Evolutionary conservation across 495 filamentous ascomycete species (phyloP).

Genomic region (Sabuloglossum arenarium): DNA sequence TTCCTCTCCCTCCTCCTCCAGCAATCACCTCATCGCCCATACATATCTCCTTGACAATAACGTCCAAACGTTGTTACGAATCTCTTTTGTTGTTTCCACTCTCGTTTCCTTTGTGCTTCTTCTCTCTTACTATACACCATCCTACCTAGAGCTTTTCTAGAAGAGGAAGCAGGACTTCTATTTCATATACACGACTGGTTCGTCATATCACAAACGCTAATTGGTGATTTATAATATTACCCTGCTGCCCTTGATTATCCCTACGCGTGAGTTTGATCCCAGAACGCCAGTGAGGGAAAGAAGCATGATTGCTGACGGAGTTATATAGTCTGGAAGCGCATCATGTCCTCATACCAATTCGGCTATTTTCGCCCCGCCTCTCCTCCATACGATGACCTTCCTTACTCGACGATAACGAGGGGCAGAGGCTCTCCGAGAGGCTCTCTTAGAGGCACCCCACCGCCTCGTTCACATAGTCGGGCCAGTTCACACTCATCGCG

Average conservation of each 20-base stretch:
- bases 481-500: constrained; percentile 1
- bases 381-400: background rate
- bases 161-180: background rate
- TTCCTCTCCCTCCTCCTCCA: background rate
- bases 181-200: background rate
- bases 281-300: too few species aligned
- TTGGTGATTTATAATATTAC: background rate
- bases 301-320: background rate
- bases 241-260: background rate
- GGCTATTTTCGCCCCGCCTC: background rate
- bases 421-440: background rate
- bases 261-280: background rate
- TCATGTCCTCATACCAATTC: background rate
- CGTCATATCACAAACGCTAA: background rate
- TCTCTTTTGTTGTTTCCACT: background rate
- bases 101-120: background rate
- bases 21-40: background rate
- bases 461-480: constrained; percentile 1
- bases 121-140: too few species aligned
- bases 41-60: background rate
- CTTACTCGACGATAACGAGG: background rate
- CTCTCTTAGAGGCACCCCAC: background rate
- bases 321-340: background rate
- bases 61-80: background rate
- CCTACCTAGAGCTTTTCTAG: too few species aligned